Base-by-base conservation (phyloP, 139 green algal genomes). In the Chlorella vulgaris region DNA sequence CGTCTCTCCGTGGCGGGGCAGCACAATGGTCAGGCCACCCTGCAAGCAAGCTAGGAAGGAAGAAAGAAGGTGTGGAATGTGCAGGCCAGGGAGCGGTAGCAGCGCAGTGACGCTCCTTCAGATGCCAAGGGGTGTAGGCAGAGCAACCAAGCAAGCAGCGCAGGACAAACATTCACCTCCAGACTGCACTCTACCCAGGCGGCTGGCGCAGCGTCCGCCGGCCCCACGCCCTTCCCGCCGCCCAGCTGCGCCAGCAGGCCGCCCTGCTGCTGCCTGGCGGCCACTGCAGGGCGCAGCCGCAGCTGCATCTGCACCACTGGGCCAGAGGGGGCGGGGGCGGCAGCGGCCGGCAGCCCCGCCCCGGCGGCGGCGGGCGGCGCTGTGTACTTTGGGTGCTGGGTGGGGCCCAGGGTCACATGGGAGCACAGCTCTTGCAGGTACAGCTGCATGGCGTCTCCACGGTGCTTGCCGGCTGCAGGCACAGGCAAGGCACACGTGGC, bases 361-460 rank as follows among this genome's bases (percentile, higher is more conserved):
- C 31, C 31, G 42, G 26, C 21, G 35, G 8, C 7, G 73, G 36
- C 35, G 19, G 39, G 35, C 0, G 76, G 62, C 19, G 62, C 33
- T 3, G 42, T 51, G 33, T 75, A 82, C 62, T 82, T 82, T 42
- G 42, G 19, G 33, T 74, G 76, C 76, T 82, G 76, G 22, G 76
- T 82, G 35, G 38, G 35, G 0, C 19, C 33, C 21, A 77, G 51
- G 8, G 66, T 47, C 43, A 69, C 66, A 13, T 68, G 51, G 10
- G 39, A 69, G 78, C 66, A 63, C 18, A 76, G 50, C 78, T 83
- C 78, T 26, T 83, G 78, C 35, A 83, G 66, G 35, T 47, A 77
- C 18, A 83, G 38, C 28, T 69, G 65, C 66, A 83, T 70, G 33
- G 65, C 36, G 50, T 83, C 78, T 35, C 78, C 78, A 19, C 51